Evolutionary conservation across 2,329 filamentous ascomycete genomes (phyloP), one percentile per base, ranked within the genome.

Genomic region (Exophiala oligosperma): DNA sequence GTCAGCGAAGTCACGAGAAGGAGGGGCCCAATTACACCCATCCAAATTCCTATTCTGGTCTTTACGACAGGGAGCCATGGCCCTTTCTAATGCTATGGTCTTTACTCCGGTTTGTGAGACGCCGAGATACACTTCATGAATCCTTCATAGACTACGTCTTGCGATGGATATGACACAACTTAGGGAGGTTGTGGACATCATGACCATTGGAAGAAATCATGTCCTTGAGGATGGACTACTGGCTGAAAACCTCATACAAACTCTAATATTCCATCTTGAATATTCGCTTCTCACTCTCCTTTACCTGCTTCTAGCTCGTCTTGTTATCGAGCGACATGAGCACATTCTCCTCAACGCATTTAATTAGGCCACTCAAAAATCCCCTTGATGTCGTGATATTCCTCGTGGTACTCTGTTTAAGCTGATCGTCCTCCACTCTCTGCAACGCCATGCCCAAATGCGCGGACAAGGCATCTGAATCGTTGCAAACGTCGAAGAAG

Each of bases 401-500:
- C 23, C 74, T 65, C 2, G 68, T 66, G 1, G 75, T 80, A 4
- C 47, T 77, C 66, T 84, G 80, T 74, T 84, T 79, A 0, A 84
- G 71, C 66, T 85, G 81, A 1, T 84, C 51, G 63, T 85, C 80
- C 2, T 76, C 60, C 11, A 83, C 65, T 0, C 78, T 74, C 0
- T 62, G 55, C 0, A 84, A 63, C 0, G 53, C 38, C 61, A 84
- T 70, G 0, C 64, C 29, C 62, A 69, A 83, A 29, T 74, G 76
- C 48, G 41, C 62, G 64, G 72, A 81, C 0, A 84, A 67, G 0
- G 81, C 80, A 62, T 83, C 79, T 0, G 81, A 80, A 63, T 84
- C 79, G 60, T 79, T 80, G 2, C 81, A 77, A 17, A 84, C 72
- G 56, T 84, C 81, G 66, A 82, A 84, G 62, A 84, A 76, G 47